Percentiles rank a stretch among this genome's conserved stretches.
Conservation (phyloP, 1,284 basidiomycete genomes). For the Ustilago nuda region DNA sequence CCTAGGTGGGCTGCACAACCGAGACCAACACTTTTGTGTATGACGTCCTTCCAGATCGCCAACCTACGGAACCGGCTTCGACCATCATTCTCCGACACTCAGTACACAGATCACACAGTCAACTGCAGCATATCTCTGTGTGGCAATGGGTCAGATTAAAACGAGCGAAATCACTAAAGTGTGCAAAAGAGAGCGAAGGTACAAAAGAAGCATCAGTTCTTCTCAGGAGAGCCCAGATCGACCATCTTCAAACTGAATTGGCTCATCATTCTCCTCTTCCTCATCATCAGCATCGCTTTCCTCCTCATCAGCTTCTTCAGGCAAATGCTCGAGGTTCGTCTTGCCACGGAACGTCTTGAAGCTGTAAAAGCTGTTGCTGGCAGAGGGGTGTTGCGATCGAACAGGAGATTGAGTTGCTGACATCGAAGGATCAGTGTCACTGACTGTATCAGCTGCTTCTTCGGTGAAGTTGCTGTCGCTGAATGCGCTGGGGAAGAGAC, state of each 20-base stretch:
- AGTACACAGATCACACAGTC: background rate
- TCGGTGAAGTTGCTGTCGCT: constrained; percentile 30
- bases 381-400: constrained; percentile 21
- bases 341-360: constrained; percentile 47
- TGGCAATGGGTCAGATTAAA: constrained; percentile 4
- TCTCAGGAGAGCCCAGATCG: constrained; percentile 18
- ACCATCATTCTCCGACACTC: background rate
- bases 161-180: background rate
- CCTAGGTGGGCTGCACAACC: background rate
- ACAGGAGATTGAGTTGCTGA: constrained; percentile 19
- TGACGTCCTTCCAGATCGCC: background rate
- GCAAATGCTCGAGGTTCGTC: constrained; percentile 34
- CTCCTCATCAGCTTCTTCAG: constrained; percentile 45
- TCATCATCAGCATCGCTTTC: constrained; percentile 21
- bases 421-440: constrained; percentile 47
- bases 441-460: constrained; percentile 40
- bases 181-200: constrained; percentile 1
- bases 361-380: constrained; percentile 31
- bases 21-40: constrained; percentile 18
- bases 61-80: background rate
- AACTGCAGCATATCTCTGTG: background rate
- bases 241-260: constrained; percentile 40
- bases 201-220: background rate
- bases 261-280: constrained; percentile 37
- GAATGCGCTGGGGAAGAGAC: constrained; percentile 27